Base-by-base conservation (phyloP, 352 stramenopile genomes). In the Phytopythium oedochilum region DNA sequence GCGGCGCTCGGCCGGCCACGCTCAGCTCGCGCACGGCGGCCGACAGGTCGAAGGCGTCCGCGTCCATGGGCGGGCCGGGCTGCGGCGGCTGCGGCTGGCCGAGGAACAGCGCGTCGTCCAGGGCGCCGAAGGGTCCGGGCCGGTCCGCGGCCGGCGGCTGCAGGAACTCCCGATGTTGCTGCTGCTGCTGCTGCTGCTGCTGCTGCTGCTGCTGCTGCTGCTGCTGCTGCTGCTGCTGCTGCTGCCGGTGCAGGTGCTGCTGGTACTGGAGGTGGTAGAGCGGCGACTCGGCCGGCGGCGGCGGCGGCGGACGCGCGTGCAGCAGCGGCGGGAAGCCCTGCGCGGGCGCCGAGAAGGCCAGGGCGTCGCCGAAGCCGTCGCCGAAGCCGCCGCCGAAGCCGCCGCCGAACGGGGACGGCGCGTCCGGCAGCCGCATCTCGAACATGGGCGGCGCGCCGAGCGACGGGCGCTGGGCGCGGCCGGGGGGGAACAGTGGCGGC, bases 191-290 rank as follows among this genome's bases (percentile, higher is more conserved):
- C 15, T 54, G 63, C 17, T 18, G 38, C 15, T 52, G 42, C 1
- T 29, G 68, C 5, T 70, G 68, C 12, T 35, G 31, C 44, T 75
- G 70, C 54, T 78, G 70, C 46, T 66, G 68, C 3, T 69, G 68
- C 12, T 36, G 32, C 3, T 55, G 59, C 10, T 58, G 47, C 20
- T 62, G 55, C 18, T 56, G 44, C 22, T 74, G 71, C 9, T 63
- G 63, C 28, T 66, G 57, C 5, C 43, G 59, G 28, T 80, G 68
- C 6, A 71, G 57, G 48, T 73, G 71, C 45, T 76, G 70, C 55
- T 79, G 70, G 20, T 73, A 64, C 51, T 81, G 71, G 2, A 78
- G 52, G 39, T 81, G 71, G 44, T 81, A 81, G 18, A 73, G 46
- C 36, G 59, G 47, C 29, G 36, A 61, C n/a, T 2, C 52, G 8